Base-by-base conservation (phyloP, 495 filamentous ascomycete genomes). In the Sordaria brevicollis region DNA sequence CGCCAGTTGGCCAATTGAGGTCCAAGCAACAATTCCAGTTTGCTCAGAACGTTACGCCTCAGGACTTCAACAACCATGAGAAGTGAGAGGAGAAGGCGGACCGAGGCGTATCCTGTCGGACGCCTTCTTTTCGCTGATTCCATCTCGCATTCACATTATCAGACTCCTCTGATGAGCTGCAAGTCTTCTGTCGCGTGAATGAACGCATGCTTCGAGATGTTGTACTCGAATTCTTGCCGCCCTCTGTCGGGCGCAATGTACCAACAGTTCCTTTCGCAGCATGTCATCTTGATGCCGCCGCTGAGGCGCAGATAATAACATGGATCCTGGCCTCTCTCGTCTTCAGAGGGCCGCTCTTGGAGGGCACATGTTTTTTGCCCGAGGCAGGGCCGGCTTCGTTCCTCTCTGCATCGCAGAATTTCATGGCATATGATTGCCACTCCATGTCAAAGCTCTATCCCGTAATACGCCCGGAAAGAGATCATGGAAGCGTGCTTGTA, bases 31-130 rank as follows among this genome's bases (percentile, higher is more conserved):
- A 83, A 54, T 83, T 84, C 25, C 82, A 84, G 70, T 84, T 84
- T 71, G 83, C 82, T 13, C 82, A 81, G 65, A 84, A 84, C 71
- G 75, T 84, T 65, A 84, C 82, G 0, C 82, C 82, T 5, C 82
- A 82, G 34, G 79, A 84, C 71, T 84, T 82, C 62, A 77, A 68
- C 70, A 73, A 66, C 5, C 49, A 62, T 33, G 74, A 76, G 13
- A 78, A 75, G 65, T 73, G 69, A 72, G 69, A 72, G 11, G 41
- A 68, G 13, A 70, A 29, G 11, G 17, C 49, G 49, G 49, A 62
- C 49, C 17, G 13, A 17, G 49, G 13, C 25, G 25, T 25, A 33
- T 21, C 25, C 17, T 62, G 21, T 21, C 15, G 49, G 49, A 21
- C 49, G 49, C 29, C 10, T 29, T 4, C 49, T 57, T 57, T 57